phyloP scores from a whole-genome alignment of 2,329 filamentous ascomycete species.

The Sporothrix globosa region DNA sequence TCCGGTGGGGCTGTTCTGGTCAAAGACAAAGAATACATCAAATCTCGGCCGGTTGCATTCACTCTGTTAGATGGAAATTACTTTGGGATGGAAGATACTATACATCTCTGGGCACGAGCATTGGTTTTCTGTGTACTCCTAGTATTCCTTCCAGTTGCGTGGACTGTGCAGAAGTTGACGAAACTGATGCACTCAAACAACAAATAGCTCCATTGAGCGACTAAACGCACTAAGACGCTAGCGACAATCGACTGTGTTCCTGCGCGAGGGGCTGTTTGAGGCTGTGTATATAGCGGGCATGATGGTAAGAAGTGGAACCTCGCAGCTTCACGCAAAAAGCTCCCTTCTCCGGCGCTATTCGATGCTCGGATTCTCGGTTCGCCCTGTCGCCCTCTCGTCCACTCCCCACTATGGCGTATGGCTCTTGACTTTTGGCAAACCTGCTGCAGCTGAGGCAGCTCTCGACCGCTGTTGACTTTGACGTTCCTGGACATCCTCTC shows the following conservation, averaged over 20 bases:
- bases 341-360: slow-evolving; percentile 12
- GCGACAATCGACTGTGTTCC: not conserved
- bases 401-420: slow-evolving; percentile 31
- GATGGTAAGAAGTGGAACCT: slow-evolving; percentile 2
- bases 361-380: not conserved
- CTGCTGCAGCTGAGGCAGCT: slow-evolving; percentile 34
- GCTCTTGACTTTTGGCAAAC: slow-evolving; percentile 28
- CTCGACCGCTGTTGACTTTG: not conserved
- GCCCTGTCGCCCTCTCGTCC: not conserved
- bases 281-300: not conserved
- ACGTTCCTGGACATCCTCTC: too few relatives aligned
- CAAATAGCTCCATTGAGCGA: not conserved
- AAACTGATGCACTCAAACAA: too few relatives aligned
- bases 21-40: not conserved
- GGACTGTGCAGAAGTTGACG: too few relatives aligned
- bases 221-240: not conserved
- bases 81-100: too few relatives aligned
- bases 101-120: too few relatives aligned
- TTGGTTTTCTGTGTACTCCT: too few relatives aligned
- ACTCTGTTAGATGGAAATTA: not conserved
- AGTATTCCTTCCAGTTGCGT: too few relatives aligned
- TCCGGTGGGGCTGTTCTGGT: not conserved
- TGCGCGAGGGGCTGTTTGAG: too few relatives aligned
- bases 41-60: slow-evolving; percentile 1
- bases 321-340: slow-evolving; percentile 27